Evolutionary conservation across 805 yeast species (phyloP).

Genomic region (Ogataea philodendri): DNA sequence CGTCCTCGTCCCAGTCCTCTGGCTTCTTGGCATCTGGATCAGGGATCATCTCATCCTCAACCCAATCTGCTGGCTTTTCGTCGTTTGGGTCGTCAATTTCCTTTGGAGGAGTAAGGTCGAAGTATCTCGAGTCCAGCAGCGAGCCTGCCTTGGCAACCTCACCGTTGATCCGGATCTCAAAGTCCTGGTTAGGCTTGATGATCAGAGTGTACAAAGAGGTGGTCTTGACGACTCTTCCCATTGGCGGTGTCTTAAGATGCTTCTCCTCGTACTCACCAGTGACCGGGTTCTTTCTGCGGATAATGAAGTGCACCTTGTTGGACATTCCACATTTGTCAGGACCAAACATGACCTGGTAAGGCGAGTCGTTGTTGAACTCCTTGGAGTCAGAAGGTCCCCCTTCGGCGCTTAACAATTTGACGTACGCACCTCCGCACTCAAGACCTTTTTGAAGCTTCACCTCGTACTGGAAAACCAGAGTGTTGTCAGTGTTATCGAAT

Average conservation of each 20-base stretch:
- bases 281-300: constrained; percentile 54
- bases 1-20: constrained; percentile 78
- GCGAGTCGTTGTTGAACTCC: constrained; percentile 62
- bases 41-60: constrained; percentile 59
- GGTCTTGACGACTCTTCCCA: constrained; percentile 55
- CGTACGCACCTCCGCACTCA: constrained; percentile 86
- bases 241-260: constrained; percentile 65
- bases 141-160: constrained; percentile 68
- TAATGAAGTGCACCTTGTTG: constrained; percentile 76
- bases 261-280: constrained; percentile 65
- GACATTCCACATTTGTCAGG: constrained; percentile 87
- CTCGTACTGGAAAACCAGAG: constrained; percentile 85
- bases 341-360: constrained; percentile 89
- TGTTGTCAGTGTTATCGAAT: constrained; percentile 57
- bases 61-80: constrained; percentile 79
- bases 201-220: constrained; percentile 75
- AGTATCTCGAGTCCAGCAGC: constrained; percentile 50
- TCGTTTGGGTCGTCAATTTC: constrained; percentile 58
- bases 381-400: constrained; percentile 33
- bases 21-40: constrained; percentile 75
- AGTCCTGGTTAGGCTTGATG: constrained; percentile 60
- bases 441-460: constrained; percentile 78
- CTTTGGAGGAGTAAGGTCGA: constrained; percentile 64
- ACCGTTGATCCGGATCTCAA: constrained; percentile 83
- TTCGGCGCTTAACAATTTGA: constrained; percentile 60